Conservation (phyloP, 805 yeast genomes). For the Ogataea methanolica region DNA sequence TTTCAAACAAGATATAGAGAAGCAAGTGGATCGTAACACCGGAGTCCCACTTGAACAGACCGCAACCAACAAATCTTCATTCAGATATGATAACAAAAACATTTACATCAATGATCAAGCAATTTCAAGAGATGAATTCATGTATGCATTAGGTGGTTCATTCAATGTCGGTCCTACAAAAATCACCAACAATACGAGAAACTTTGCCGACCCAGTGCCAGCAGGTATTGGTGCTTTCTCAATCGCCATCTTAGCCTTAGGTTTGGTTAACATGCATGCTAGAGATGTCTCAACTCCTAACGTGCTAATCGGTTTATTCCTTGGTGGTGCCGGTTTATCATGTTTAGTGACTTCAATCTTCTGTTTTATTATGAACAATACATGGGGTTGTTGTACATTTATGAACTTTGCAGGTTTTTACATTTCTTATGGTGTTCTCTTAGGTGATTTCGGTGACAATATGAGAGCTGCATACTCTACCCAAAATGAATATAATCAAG, state of each 20-base stretch:
- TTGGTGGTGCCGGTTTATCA: slow-evolving; percentile 46
- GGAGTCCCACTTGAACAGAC: slow-evolving; percentile 6
- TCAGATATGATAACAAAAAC: slow-evolving; percentile 37
- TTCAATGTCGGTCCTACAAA: slow-evolving; percentile 38
- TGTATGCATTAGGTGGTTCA: slow-evolving; percentile 61
- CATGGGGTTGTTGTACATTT: slow-evolving; percentile 53
- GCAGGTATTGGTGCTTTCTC: slow-evolving; percentile 50
- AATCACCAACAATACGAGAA: slow-evolving; percentile 20
- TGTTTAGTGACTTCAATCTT: slow-evolving; percentile 48
- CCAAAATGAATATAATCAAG: slow-evolving; percentile 35
- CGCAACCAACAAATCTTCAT: slow-evolving; percentile 7
- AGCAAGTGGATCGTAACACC: slow-evolving; percentile 8
- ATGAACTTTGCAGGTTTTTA: slow-evolving; percentile 54
- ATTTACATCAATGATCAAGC: slow-evolving; percentile 38
- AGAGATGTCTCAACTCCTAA: slow-evolving; percentile 39
- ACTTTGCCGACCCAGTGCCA: slow-evolving; percentile 48
- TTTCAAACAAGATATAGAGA: slow-evolving; percentile 25
- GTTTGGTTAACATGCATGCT: slow-evolving; percentile 43
- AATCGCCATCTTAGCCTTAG: slow-evolving; percentile 42
- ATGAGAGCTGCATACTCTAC: slow-evolving; percentile 32
- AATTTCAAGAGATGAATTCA: slow-evolving; percentile 50
- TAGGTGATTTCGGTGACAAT: slow-evolving; percentile 41
- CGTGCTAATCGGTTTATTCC: slow-evolving; percentile 39
- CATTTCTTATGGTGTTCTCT: slow-evolving; percentile 43
- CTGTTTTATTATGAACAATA: slow-evolving; percentile 47